Base-by-base conservation (phyloP, 164 flowering plant species). In the Echeveria elegans region DNA sequence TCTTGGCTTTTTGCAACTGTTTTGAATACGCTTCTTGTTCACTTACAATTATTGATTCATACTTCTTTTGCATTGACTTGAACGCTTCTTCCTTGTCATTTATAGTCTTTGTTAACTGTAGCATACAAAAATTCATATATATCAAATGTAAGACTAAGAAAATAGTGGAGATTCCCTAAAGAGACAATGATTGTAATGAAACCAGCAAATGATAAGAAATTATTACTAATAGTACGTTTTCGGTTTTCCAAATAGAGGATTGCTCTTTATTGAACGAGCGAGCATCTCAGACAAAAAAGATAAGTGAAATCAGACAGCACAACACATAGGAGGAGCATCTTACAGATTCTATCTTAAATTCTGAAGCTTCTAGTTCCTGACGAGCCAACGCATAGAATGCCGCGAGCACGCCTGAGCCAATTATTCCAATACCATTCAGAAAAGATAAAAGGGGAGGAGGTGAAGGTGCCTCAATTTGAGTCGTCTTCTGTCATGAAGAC, bases 291-390 rank as follows among this genome's bases (percentile, higher is more conserved):
- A 34, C 5, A 26, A 2, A 45, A n/a, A 50, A 41, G 36, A n/a
- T 10, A 36, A 12, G 19, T 26, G 48, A 60, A 34, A 63, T 60
- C 14, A 31, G 58, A 65, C 47, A 43, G 15, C n/a, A 4, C n/a
- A 15, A 15, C 47, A 43, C 47, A 65, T 19, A 65, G 21, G 37
- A 8, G 56, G 21, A 72, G 66, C 21, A 36, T 24, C 82, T 77
- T 86, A 93, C 98, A 69, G 88, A 76, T 76, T 88, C 88, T 66
- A 90, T 75, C 47, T 81, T 80, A 67, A 80, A 79, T 65, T 85
- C 84, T 47, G 81, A 16, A 50, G 71, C 73, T 41, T 45, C 74
- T 69, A 82, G 88, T 59, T 89, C 97, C 66, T 83, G 80, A 77
- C 43, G 83, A 50, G 82, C 74, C 75, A 82, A 74, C 50, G 87